A percentile compares a stretch with the other conserved stretches of the same genome.
Conservation (phyloP, 257 asterid species). For the Ballota nigra region DNA sequence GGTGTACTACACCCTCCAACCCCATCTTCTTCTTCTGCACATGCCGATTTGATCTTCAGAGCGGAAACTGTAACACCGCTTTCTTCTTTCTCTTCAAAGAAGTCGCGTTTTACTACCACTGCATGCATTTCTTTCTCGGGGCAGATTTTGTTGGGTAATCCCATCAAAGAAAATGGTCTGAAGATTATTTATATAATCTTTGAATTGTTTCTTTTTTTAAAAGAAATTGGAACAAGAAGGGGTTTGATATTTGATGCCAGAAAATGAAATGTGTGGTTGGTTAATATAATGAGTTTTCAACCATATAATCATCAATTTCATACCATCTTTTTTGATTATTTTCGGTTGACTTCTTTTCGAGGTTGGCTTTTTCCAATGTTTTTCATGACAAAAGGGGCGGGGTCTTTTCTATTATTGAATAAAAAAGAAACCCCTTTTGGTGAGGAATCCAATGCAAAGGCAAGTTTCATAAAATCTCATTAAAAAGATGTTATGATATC, state of each 20-base stretch:
- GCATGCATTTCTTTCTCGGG: conserved; percentile 28
- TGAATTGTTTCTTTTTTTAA: not conserved
- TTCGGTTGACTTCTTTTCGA: conserved; percentile 22
- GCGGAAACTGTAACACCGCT: conserved; percentile 2
- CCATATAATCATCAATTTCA: conserved; percentile 25
- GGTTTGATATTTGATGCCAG: conserved; percentile 6
- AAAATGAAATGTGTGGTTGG: conserved; percentile 27
- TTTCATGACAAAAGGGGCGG: not conserved
- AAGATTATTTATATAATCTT: not conserved
- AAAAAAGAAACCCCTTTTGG: conserved; percentile 33
- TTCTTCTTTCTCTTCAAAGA: conserved; percentile 14
- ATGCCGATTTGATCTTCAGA: conserved; percentile 31
- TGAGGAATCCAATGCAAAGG: conserved; percentile 64
- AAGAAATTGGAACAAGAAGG: conserved; percentile 6
- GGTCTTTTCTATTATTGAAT: conserved; percentile 14
- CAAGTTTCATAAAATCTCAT: conserved; percentile 6
- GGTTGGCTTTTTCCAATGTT: conserved; percentile 29
- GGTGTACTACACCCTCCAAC: conserved; percentile 48
- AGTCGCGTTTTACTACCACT: conserved; percentile 20
- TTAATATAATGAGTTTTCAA: conserved; percentile 25
- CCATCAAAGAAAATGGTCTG: conserved; percentile 30
- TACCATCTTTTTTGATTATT: conserved; percentile 18
- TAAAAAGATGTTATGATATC: not conserved
- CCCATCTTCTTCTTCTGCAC: conserved; percentile 18
- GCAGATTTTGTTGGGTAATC: conserved; percentile 29